Evolutionary conservation across 805 yeast genomes (phyloP), one percentile per base, ranked within the genome.

Genomic region (Pichia scutulata): DNA sequence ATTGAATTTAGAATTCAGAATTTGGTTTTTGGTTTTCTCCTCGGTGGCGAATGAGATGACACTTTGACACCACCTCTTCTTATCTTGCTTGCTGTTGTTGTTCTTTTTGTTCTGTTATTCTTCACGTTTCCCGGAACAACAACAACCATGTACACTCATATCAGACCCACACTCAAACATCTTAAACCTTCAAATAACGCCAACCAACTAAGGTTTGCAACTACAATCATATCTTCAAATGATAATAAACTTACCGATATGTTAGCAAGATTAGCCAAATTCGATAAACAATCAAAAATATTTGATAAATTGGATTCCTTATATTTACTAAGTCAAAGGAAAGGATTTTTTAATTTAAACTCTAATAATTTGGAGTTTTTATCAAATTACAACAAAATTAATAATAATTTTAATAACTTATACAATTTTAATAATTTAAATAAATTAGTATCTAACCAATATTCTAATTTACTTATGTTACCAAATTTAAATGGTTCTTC

Each of bases 221-320:
- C 68, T 1, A 47, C 59, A 2, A 58, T 65, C 12, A 36, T 61
- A 3, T 51, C 66, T 4, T 57, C 60, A 14, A 61, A 65, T 43
- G 67, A 65, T 48, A 58, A 60, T 7, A 62, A 65, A 47, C 47
- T 64, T 47, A 57, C 59, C n/a, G 56, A 53, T 36, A 42, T 65
- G 37, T 52, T 66, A 13, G 52, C 63, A 2, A 60, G 67, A 48
- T 48, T 66, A 28, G 66, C 59, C 39, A 62, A 58, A 36, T 66
- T 66, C 47, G 60, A 64, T 47, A 48, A 55, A 1, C 55, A 58
- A 8, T 53, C 63, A 1, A 43, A 57, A 7, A 65, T 66, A 6
- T 64, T 66, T 41, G 55, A 59, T 23, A 64, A 65, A 46, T 51
- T 66, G 7, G 70, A 66, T 46, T 59, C 58, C 12, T 53, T 66